These are phyloP conservation scores for Penicillium maclennaniae DNA, from an alignment of 495 filamentous ascomycete genomes.

Conservation along the genomic window DNA sequence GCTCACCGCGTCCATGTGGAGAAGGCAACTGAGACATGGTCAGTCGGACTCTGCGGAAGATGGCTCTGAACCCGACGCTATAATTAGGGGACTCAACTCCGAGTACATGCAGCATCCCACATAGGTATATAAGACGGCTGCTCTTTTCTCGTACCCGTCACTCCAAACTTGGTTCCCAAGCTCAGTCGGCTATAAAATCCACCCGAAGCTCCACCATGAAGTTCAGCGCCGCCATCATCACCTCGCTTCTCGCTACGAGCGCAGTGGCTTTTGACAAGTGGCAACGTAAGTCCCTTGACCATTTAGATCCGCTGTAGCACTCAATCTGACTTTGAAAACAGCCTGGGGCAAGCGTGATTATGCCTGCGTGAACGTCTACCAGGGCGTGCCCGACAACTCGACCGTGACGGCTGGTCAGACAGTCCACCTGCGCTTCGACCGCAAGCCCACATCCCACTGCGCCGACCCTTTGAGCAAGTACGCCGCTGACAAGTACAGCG, in stretches of 20 bases:
- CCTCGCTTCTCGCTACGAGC: conserved; percentile 28
- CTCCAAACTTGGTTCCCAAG: not conserved
- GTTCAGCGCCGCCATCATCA: conserved; percentile 26
- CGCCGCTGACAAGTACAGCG: conserved; percentile 23
- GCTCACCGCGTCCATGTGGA: conserved; percentile 13
- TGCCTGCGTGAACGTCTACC: conserved; percentile 35
- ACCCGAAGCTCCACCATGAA: conserved; percentile 27
- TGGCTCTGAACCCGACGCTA: conserved; percentile 3
- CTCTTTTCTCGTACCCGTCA: not conserved
- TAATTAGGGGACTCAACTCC: conserved; percentile 9
- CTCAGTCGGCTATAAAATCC: not conserved
- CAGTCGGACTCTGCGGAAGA: conserved; percentile 9
- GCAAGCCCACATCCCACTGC: conserved; percentile 27
- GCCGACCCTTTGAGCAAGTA: conserved; percentile 20
- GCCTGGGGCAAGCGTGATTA: conserved; percentile 43
- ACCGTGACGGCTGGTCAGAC: conserved; percentile 25
- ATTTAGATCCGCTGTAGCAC: not conserved
- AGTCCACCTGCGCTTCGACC: conserved; percentile 31
- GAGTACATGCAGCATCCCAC: not conserved
- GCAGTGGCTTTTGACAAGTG: conserved; percentile 35
- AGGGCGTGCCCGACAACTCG: conserved; percentile 35
- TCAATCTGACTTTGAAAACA: not conserved
- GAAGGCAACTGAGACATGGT: conserved; percentile 18
- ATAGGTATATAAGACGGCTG: conserved; percentile 3
- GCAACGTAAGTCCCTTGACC: conserved; percentile 23